Evolutionary conservation across 2,329 filamentous ascomycete genomes (phyloP), one percentile per base, ranked within the genome.

Genomic region (Chaetothyriales sp.): DNA sequence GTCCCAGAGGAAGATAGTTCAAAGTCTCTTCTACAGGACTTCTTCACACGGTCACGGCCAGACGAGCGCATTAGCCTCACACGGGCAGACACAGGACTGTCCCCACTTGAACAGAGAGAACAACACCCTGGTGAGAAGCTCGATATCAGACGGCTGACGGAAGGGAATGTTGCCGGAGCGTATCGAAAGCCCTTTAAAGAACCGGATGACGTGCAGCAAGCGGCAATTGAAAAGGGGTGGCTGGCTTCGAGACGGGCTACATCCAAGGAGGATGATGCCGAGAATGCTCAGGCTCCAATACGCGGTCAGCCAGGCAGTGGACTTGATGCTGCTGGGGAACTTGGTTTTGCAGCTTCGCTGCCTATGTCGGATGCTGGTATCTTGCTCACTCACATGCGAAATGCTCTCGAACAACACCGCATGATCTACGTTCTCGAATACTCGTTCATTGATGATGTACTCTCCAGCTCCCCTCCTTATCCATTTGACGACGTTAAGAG

Each of bases 371-470:
- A 51, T 49, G 52, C 52, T 5, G 51, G 40, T 7, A 45, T 49
- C 22, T 48, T 51, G 19, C 49, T 54, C 7, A 43, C 44, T 8
- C 52, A 51, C 25, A 44, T 44, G 13, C n/a, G 44, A 9, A 25
- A 37, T 9, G 20, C 40, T 18, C 44, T 51, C 13, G 47, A 52
- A 40, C 40, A 51, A 33, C 40, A 44, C 5, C 37, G 43, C 18
- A 22, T 40, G 9, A 18, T 54, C 6, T 54, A 54, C 40, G 49
- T 54, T 7, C 29, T 51, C 29, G 52, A 54, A 33, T 54, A 54
- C 28, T 43, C 18, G 19, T 2, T 37, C 46, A 40, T 15, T 48
- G 52, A 48, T 18, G 33, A 44, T 4, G 40, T 51, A 13, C 25
- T 53, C 28, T 28, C 46, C 22, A 46, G 47, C 20, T 48, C 48